Base-by-base conservation (phyloP, 441 rosid species). In the Gossypium schwendimanii region DNA sequence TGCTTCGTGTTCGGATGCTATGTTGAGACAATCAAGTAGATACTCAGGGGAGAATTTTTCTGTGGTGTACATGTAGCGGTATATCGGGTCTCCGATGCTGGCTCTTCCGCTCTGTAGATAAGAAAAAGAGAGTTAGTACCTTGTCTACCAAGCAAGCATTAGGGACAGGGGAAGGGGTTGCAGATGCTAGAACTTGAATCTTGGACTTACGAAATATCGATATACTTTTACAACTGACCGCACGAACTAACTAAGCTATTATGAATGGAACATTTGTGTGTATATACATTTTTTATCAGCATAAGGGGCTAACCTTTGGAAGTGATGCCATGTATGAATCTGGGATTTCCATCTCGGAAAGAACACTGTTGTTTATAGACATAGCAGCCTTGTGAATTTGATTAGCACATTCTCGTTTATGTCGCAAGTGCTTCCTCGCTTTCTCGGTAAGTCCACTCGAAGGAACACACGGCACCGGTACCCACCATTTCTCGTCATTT, bases 401-500 rank as follows among this genome's bases (percentile, higher is more conserved):
- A 80, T 80, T 85, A 12, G 89, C 84, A 2, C 86, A 85, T 66
- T 85, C 88, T 0, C 89, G 88, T 76, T 85, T 87, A 69, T 86
- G 81, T 45, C 79, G 75, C 83, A 87, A 60, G 26, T 84, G 53
- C 76, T 85, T 86, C 76, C 85, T 81, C 31, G 87, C 83, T 21
- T 84, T 83, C 67, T 84, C 88, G 0, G 94, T 86, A 26, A 89
- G 86, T 63, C 94, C 94, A 24, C 67, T 84, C 4, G 81, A 70
- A 63, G 87, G 88, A 64, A 89, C 89, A 63, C 91, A 89, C 0
- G 94, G 94, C 60, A 89, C 86, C 0, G 91, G 94, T 63, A 89
- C 78, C 91, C 94, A 87, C 94, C 94, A 89, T 78, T 89, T 87
- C 80, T 89, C 94, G 33, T 89, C 89, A 63, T 86, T 86, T 23